phyloP scores from a whole-genome alignment of 2,329 filamentous ascomycete genomes.

The Cladobotryum mycophilum region DNA sequence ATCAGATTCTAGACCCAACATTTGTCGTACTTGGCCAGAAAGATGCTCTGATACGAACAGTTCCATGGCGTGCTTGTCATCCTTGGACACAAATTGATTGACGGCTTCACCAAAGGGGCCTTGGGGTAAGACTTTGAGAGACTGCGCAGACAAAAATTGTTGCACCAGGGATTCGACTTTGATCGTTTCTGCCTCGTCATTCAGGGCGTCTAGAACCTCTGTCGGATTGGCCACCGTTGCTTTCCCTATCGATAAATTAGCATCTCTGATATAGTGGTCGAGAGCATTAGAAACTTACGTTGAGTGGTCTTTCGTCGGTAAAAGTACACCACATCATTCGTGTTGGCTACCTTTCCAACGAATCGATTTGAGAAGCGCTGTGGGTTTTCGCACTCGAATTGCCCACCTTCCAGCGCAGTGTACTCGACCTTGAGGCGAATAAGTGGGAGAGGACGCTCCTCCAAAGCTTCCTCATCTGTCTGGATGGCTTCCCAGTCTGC shows the following conservation, averaged over 20 bases:
- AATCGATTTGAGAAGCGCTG: constrained; percentile 95
- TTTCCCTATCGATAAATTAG: constrained; percentile 22
- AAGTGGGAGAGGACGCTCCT: constrained; percentile 67
- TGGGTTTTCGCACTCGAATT: constrained; percentile 88
- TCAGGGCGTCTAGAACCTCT: constrained; percentile 54
- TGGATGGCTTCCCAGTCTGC: constrained; percentile 76
- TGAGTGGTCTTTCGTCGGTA: constrained; percentile 73
- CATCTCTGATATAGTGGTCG: too few species aligned
- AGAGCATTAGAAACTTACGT: constrained; percentile 16
- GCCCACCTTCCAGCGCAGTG: constrained; percentile 73
- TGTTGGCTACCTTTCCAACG: constrained; percentile 82
- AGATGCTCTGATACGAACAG: constrained; percentile 69
- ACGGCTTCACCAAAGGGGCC: constrained; percentile 92
- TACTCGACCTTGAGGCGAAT: constrained; percentile 89
- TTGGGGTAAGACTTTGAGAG: constrained; percentile 85
- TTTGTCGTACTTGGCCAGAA: constrained; percentile 61
- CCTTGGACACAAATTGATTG: constrained; percentile 86
- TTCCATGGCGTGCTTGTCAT: constrained; percentile 89
- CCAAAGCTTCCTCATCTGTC: constrained; percentile 52
- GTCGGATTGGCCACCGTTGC: constrained; percentile 47
- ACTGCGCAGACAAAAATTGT: constrained; percentile 81
- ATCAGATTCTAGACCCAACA: constrained; percentile 60
- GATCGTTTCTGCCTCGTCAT: constrained; percentile 53
- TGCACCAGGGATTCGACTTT: constrained; percentile 85
- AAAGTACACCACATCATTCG: constrained; percentile 89